Evolutionary conservation across 2,329 filamentous ascomycete genomes (phyloP).

Genomic region (Aspergillus sp.): DNA sequence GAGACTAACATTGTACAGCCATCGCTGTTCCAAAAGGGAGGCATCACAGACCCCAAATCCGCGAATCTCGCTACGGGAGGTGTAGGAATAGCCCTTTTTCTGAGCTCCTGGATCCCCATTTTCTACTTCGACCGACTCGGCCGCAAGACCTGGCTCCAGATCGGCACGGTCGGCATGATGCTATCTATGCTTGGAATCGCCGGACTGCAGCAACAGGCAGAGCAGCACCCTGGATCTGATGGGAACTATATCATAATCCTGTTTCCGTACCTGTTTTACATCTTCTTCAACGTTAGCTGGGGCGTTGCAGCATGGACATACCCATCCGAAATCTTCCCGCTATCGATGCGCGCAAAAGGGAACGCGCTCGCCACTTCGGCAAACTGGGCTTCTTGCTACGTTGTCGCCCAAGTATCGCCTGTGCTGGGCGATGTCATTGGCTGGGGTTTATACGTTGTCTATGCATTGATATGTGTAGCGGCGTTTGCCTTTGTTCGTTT

Average conservation of each 20-base stretch:
- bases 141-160: constrained; percentile 21
- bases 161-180: constrained; percentile 21
- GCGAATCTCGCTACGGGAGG: constrained; percentile 18
- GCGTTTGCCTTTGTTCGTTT: constrained; percentile 22
- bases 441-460: constrained; percentile 22
- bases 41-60: constrained; percentile 15
- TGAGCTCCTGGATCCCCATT: constrained; percentile 18
- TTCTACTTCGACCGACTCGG: constrained; percentile 21
- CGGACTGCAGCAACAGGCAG: constrained; percentile 19
- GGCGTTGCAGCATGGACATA: constrained; percentile 22
- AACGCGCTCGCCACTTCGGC: constrained; percentile 7
- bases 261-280: constrained; percentile 23
- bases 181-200: constrained; percentile 20
- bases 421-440: constrained; percentile 19
- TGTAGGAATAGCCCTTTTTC: constrained; percentile 16
- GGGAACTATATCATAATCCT: constrained; percentile 18
- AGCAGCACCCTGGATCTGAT: constrained; percentile 6
- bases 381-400: constrained; percentile 19
- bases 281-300: constrained; percentile 25
- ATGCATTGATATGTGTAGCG: constrained; percentile 17
- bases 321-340: constrained; percentile 21
- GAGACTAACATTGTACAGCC: constrained; percentile 8
- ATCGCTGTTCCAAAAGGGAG: constrained; percentile 19
- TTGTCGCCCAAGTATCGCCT: constrained; percentile 18
- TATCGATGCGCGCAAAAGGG: constrained; percentile 11